Percentiles rank a stretch among this genome's conserved stretches.
Conservation (phyloP, 495 filamentous ascomycete genomes). For the Eremomyces bilateralis region DNA sequence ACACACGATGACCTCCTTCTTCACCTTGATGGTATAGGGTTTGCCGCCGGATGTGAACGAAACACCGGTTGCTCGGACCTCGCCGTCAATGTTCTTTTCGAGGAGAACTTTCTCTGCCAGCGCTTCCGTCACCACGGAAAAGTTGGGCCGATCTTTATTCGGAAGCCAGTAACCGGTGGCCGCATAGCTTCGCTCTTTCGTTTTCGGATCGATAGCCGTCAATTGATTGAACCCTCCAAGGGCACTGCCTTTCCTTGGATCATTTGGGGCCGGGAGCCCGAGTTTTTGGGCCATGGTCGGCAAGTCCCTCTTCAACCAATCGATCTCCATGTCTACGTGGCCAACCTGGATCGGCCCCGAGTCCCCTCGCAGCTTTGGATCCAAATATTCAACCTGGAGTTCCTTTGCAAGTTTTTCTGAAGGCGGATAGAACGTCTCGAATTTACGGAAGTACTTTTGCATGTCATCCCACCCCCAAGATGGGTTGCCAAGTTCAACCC, state of each 20-base stretch:
- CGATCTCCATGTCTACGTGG: neutral
- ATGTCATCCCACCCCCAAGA: constrained; percentile 17
- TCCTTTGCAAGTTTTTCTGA: no score
- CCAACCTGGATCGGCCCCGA: neutral
- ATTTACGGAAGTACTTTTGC: neutral
- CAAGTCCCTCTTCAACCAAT: constrained; percentile 8
- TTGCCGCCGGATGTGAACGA: constrained; percentile 1
- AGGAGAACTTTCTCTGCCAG: constrained; percentile 21
- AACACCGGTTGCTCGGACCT: constrained; percentile 3
- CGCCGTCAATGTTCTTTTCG: constrained; percentile 1
- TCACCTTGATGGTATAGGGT: constrained; percentile 7
- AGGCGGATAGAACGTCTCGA: neutral
- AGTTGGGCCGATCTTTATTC: neutral
- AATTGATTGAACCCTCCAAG: constrained; percentile 25
- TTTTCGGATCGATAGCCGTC: constrained; percentile 22
- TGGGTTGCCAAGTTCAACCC: constrained; percentile 22
- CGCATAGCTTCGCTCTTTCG: neutral
- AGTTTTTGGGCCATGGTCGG: constrained; percentile 5
- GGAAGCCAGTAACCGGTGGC: neutral
- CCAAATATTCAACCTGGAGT: neutral
- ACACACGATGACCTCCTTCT: constrained; percentile 12
- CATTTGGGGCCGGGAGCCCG: constrained; percentile 7
- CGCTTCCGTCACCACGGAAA: constrained; percentile 5
- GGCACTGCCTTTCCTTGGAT: constrained; percentile 7
- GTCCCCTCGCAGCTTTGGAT: neutral